Percentiles rank a stretch among this genome's conserved stretches.
phyloP scores from a whole-genome alignment of 495 filamentous ascomycete genomes.

The Talaromyces stipitatus region DNA sequence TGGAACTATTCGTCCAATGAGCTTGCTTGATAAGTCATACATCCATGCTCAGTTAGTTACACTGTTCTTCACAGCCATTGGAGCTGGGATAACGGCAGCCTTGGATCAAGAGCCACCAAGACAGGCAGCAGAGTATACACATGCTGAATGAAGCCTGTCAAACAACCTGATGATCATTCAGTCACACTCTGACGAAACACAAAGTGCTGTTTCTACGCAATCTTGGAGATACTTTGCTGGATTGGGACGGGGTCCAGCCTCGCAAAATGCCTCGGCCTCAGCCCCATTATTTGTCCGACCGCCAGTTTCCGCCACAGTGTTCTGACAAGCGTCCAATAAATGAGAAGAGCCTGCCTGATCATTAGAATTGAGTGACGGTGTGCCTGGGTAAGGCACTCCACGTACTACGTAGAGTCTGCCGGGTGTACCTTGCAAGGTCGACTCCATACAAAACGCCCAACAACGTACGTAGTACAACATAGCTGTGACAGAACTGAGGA shows the following conservation, averaged over 20 bases:
- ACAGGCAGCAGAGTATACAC: neutral
- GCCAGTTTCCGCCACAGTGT: neutral
- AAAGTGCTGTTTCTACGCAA: neutral
- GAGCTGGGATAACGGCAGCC: neutral
- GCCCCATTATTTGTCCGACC: conserved; percentile 3
- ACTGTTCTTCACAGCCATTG: neutral
- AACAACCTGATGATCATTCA: neutral
- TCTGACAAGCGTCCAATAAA: neutral
- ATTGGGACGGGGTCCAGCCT: neutral
- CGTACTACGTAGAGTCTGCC: neutral
- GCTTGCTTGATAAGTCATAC: neutral
- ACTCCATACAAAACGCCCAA: neutral
- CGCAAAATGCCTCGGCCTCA: neutral
- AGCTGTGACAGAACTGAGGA: neutral
- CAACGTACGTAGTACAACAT: too few relatives aligned
- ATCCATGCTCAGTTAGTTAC: neutral
- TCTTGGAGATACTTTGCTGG: neutral
- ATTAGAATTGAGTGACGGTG: neutral
- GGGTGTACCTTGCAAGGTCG: neutral
- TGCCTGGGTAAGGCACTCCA: neutral
- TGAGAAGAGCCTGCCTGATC: neutral
- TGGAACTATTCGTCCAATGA: neutral
- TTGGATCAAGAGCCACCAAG: neutral
- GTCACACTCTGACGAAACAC: neutral
- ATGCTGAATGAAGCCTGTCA: neutral